Percentiles rank a stretch among this genome's conserved stretches.
phyloP scores from a whole-genome alignment of 495 filamentous ascomycete genomes.

The Penicillium riverlandense region DNA sequence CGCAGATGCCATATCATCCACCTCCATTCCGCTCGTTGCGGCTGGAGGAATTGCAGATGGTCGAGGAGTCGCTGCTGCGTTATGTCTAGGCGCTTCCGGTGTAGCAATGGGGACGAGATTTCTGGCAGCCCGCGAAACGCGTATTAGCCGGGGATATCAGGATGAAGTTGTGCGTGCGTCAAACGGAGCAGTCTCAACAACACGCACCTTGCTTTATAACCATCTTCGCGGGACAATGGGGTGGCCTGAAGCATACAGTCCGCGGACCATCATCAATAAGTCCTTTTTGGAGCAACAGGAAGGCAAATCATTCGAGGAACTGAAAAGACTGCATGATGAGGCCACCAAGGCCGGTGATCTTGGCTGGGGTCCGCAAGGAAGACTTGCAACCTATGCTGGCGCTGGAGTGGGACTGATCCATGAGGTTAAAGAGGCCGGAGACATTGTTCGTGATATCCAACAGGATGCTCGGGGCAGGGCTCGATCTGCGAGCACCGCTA shows the following conservation, averaged over 20 bases:
- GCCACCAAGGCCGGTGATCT: constrained; percentile 45
- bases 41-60: constrained; percentile 69
- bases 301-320: constrained; percentile 50
- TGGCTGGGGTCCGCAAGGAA: constrained; percentile 55
- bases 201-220: constrained; percentile 65
- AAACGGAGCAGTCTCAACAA: constrained; percentile 59
- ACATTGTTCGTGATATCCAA: constrained; percentile 27
- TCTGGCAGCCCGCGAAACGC: constrained; percentile 57
- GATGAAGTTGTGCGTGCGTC: constrained; percentile 50
- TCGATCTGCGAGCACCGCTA: too few species aligned
- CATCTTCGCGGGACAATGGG: constrained; percentile 56
- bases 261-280: constrained; percentile 53
- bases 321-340: constrained; percentile 52
- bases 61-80: constrained; percentile 53
- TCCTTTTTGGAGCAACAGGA: constrained; percentile 51
- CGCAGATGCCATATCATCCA: constrained; percentile 42
- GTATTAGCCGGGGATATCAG: constrained; percentile 52
- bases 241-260: constrained; percentile 62
- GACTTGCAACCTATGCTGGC: constrained; percentile 67
- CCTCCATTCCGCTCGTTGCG: constrained; percentile 52
- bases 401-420: constrained; percentile 44
- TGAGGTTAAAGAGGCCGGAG: constrained; percentile 31
- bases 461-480: neutral
- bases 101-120: constrained; percentile 68
- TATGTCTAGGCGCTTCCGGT: constrained; percentile 61